Evolutionary conservation across 1,139 yeast genomes (phyloP).

Genomic region (Keqinozyma sinolaborantium): DNA sequence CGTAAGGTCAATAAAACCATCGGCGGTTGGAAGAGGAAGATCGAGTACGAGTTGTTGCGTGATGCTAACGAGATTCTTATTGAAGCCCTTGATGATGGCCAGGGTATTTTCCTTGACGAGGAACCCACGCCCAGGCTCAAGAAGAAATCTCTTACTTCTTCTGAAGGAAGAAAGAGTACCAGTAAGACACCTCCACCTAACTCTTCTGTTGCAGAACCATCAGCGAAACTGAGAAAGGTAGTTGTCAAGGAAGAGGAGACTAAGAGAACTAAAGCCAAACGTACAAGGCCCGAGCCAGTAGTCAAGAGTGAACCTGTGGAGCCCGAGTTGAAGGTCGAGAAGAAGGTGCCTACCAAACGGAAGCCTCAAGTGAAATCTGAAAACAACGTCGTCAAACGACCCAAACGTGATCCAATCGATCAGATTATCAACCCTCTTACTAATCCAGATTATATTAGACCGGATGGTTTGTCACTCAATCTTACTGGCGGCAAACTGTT

Average conservation of each 20-base stretch:
- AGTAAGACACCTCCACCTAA: constrained; percentile 18
- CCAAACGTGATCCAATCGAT: constrained; percentile 4
- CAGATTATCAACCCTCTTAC: constrained; percentile 15
- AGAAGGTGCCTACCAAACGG: constrained; percentile 3
- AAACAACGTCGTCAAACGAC: constrained; percentile 1
- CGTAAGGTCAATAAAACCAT: constrained; percentile 35
- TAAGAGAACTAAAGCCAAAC: background rate
- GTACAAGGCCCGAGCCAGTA: background rate
- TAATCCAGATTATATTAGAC: constrained; percentile 16
- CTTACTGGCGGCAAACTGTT: background rate
- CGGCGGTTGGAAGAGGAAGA: constrained; percentile 51
- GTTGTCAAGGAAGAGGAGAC: background rate
- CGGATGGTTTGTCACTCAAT: constrained; percentile 11
- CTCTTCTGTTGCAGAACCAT: constrained; percentile 40
- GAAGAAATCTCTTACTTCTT: background rate
- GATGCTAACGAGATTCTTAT: constrained; percentile 61
- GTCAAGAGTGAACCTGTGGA: constrained; percentile 1
- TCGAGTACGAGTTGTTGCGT: constrained; percentile 68
- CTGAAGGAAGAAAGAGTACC: constrained; percentile 2
- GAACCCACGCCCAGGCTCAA: background rate
- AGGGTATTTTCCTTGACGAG: background rate
- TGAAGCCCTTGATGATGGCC: constrained; percentile 29
- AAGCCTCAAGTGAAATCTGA: constrained; percentile 3
- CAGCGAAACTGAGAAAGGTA: constrained; percentile 11
- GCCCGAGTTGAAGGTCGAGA: constrained; percentile 2